Base-by-base conservation (phyloP, 805 yeast genomes). In the Metschnikowia santaceciliae region DNA sequence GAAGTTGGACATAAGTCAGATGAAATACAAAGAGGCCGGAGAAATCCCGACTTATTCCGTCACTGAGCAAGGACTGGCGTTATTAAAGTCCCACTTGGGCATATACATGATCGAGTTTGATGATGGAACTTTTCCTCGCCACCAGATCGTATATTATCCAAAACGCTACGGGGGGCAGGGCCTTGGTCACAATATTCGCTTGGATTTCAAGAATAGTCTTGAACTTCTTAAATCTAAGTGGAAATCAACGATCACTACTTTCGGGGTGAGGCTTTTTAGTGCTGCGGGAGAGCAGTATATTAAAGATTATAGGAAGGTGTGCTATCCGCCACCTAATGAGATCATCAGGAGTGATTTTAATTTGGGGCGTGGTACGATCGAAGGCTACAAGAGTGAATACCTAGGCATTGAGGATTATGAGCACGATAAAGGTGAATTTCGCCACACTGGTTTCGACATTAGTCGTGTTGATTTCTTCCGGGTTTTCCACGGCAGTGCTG, bases 71-170 rank as follows among this genome's bases (percentile, higher is more conserved):
- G 68, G 64, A 3, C 65, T 56, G 5, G 60, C 61, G 6, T 35
- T 77, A 2, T 70, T 85, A 20, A 74, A 69, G 45, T 79, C 90
- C 0, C 67, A 69, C 1, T 67, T 84, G 1, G 97, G 97, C 1
- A 80, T 90, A 7, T 90, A 81, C 64, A 71, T 87, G 54, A 70
- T 91, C 41, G 97, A 90, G 62, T 66, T 85, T n/a, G 75, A 81
- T 22, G 76, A 78, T 39, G 86, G 82, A 14, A 61, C 80, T 56
- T 70, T 78, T 61, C 79, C 86, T 8, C 67, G 84, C 30, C 79
- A 80, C 4, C 84, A 74, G 55, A 63, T 82, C 33, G 90, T 86
- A 57, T 90, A 69, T 61, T 67, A 78, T 14, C 91, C 92, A 0
- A 55, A 63, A 17, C 62, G 75, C 0, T 67, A 78, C 36, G 80